Conservation (phyloP, 805 yeast species). For the Spencermartinsiella europaea region DNA sequence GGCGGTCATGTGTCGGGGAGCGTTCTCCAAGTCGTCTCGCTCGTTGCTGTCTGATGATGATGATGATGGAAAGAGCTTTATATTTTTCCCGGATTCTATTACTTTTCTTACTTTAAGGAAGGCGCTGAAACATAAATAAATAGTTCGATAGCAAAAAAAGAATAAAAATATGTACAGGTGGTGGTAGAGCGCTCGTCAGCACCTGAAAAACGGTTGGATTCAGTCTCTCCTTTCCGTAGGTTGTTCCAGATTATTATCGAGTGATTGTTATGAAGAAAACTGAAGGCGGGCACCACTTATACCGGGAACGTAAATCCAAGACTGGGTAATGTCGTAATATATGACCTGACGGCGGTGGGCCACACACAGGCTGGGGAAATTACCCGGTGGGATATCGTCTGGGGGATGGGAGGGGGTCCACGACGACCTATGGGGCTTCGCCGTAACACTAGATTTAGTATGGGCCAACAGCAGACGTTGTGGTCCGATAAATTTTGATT, state of each 20-base stretch:
- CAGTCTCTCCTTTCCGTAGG: too few relatives aligned
- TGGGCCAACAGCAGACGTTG: too few relatives aligned
- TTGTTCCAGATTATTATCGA: too few relatives aligned
- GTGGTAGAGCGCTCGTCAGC: neutral
- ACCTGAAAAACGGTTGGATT: neutral
- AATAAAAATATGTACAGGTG: neutral
- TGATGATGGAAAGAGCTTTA: too few relatives aligned
- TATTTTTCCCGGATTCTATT: too few relatives aligned
- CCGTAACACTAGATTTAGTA: too few relatives aligned
- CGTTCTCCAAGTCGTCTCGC: constrained; percentile 1
- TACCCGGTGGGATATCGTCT: too few relatives aligned
- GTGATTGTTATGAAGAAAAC: neutral
- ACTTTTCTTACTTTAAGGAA: too few relatives aligned
- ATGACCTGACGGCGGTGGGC: neutral
- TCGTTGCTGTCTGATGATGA: constrained; percentile 4
- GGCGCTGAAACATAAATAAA: neutral
- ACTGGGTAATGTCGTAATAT: constrained; percentile 2
- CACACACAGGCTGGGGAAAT: neutral
- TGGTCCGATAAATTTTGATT: too few relatives aligned
- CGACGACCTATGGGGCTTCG: too few relatives aligned
- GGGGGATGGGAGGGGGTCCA: too few relatives aligned
- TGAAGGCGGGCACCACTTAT: neutral
- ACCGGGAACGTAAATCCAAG: constrained; percentile 2
- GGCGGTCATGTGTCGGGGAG: neutral
- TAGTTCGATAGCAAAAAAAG: neutral